Percentiles rank a stretch among this genome's conserved stretches.
phyloP scores from a whole-genome alignment of 495 filamentous ascomycete species.

The Hypoxylon lenormandii region DNA sequence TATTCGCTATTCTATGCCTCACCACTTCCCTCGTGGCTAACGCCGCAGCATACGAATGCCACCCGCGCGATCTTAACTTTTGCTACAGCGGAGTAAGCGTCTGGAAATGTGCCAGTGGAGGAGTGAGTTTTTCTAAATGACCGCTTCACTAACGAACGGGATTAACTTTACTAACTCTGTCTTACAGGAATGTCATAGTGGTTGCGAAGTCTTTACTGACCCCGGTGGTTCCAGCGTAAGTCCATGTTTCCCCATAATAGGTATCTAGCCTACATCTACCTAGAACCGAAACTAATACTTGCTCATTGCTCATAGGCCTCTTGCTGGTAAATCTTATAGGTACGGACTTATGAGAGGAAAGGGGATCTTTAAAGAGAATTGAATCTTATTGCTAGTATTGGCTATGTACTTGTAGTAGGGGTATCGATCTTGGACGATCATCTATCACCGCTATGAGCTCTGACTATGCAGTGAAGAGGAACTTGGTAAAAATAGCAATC shows the following conservation, averaged over 20 bases:
- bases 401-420: not conserved
- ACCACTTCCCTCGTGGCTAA: not conserved
- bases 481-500: slow-evolving; percentile 6
- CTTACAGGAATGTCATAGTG: not conserved
- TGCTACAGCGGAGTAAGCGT: not conserved
- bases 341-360: not conserved
- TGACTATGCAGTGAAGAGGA: too few relatives aligned
- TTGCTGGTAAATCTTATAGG: not conserved
- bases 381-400: not conserved
- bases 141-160: not conserved
- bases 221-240: not conserved
- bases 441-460: too few relatives aligned
- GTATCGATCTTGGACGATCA: too few relatives aligned
- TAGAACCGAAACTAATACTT: not conserved
- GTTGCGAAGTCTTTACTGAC: slow-evolving; percentile 3
- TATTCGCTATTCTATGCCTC: not conserved
- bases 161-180: not conserved
- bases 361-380: not conserved
- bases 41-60: not conserved
- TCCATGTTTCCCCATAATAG: not conserved
- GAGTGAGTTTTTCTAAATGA: not conserved
- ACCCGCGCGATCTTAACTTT: not conserved
- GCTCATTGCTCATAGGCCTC: not conserved
- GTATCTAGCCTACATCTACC: not conserved
- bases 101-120: not conserved